phyloP scores from a whole-genome alignment of 2,329 filamentous ascomycete species.

The Epichloe glyceriae region DNA sequence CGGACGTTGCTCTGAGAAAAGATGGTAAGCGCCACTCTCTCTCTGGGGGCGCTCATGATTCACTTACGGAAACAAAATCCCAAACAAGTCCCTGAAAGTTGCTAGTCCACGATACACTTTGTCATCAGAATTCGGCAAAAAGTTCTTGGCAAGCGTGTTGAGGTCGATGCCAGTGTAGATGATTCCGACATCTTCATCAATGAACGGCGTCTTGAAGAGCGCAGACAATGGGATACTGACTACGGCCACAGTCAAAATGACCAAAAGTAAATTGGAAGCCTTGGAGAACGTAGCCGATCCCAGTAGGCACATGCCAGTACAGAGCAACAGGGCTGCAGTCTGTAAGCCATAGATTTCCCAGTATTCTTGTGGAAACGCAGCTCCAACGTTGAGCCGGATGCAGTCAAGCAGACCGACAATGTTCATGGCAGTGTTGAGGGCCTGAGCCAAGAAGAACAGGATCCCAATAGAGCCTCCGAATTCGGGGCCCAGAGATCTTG shows the following conservation, averaged over 20 bases:
- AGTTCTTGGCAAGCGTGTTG: conserved; percentile 58
- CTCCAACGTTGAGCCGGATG: conserved; percentile 60
- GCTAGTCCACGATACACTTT: conserved; percentile 49
- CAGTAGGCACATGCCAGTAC: conserved; percentile 63
- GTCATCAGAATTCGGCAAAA: conserved; percentile 55
- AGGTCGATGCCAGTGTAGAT: conserved; percentile 67
- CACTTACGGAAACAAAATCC: conserved; percentile 60
- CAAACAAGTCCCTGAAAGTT: conserved; percentile 72
- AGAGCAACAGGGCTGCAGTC: conserved; percentile 56
- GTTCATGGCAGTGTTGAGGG: conserved; percentile 78
- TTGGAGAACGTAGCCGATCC: conserved; percentile 70
- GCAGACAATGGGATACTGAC: conserved; percentile 76
- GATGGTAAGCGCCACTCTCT: conserved; percentile 13
- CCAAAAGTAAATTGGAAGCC: conserved; percentile 63
- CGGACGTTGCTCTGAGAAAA: conserved; percentile 31
- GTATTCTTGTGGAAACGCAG: conserved; percentile 53
- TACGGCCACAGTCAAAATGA: conserved; percentile 59
- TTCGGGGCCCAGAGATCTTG: conserved; percentile 71
- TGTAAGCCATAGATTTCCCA: conserved; percentile 69
- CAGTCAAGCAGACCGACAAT: conserved; percentile 78
- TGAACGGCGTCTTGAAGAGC: conserved; percentile 54
- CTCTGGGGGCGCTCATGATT: background rate
- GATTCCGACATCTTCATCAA: conserved; percentile 46
- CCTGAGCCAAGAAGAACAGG: conserved; percentile 82
- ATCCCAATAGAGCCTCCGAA: conserved; percentile 83